phyloP scores from a whole-genome alignment of 2,329 filamentous ascomycete genomes.

The Tympanopsis confertula region DNA sequence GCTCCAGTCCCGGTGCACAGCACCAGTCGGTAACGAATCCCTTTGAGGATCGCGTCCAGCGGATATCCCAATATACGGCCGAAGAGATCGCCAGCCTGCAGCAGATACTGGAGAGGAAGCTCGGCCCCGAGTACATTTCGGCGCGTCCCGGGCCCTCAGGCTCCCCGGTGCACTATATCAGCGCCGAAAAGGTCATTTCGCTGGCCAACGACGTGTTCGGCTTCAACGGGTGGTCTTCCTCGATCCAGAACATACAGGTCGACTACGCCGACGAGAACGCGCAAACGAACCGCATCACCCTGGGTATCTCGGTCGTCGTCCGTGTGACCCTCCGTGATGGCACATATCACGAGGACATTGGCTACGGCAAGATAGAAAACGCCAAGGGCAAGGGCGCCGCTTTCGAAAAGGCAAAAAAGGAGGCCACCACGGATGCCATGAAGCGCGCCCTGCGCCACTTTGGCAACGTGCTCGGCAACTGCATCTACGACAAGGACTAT shows the following conservation, averaged over 20 bases:
- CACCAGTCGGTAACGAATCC: conserved; percentile 59
- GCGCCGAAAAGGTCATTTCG: conserved; percentile 92
- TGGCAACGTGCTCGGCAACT: conserved; percentile 95
- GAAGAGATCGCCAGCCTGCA: conserved; percentile 81
- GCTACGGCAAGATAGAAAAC: conserved; percentile 94
- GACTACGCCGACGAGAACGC: conserved; percentile 88
- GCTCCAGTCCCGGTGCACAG: conserved; percentile 55
- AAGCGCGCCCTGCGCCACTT: conserved; percentile 86
- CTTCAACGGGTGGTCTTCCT: conserved; percentile 94
- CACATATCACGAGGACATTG: conserved; percentile 95
- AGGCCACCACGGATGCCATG: conserved; percentile 85
- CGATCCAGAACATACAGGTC: conserved; percentile 87
- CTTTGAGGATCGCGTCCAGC: conserved; percentile 61
- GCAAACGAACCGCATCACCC: conserved; percentile 64
- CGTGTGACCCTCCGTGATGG: conserved; percentile 84
- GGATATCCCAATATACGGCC: conserved; percentile 75
- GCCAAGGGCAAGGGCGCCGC: conserved; percentile 88
- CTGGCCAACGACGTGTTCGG: conserved; percentile 92
- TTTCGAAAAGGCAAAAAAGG: conserved; percentile 98
- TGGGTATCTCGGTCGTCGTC: conserved; percentile 83
- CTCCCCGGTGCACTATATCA: conserved; percentile 80
- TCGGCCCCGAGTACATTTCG: conserved; percentile 93
- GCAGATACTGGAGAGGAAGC: conserved; percentile 75
- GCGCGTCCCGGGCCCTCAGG: conserved; percentile 72
- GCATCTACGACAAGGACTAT: conserved; percentile 94